Percentiles rank a stretch among this genome's conserved stretches.
Evolutionary conservation across 1,284 basidiomycete genomes (phyloP).

Genomic region (Trichosporon asahii): DNA sequence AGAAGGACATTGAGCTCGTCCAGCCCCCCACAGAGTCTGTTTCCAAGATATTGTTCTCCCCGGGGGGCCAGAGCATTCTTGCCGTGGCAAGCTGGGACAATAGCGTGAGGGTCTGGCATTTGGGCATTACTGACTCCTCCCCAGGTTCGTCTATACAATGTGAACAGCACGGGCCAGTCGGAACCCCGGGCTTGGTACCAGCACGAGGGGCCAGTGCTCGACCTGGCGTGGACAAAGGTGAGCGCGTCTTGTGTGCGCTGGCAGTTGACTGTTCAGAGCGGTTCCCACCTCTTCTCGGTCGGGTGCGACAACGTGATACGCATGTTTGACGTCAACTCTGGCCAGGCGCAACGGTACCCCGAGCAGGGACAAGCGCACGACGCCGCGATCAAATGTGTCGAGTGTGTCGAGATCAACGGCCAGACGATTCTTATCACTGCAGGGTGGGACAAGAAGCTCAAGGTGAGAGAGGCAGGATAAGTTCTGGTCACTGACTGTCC

Average conservation of each 20-base stretch:
- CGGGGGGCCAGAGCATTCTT: conserved; percentile 65
- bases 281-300: conserved; percentile 75
- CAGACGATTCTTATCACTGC: conserved; percentile 68
- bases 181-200: conserved; percentile 77
- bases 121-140: too few species aligned
- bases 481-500: conserved; percentile 20
- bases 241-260: too few species aligned
- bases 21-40: conserved; percentile 72
- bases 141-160: conserved; percentile 59
- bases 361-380: conserved; percentile 81
- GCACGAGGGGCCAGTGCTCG: conserved; percentile 78
- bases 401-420: conserved; percentile 63
- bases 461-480: too few species aligned
- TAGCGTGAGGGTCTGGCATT: conserved; percentile 56
- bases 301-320: conserved; percentile 80
- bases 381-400: conserved; percentile 70
- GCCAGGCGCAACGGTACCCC: conserved; percentile 59
- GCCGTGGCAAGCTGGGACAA: conserved; percentile 77
- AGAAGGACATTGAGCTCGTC: conserved; percentile 69
- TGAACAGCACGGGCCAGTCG: conserved; percentile 55
- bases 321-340: conserved; percentile 75
- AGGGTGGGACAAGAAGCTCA: conserved; percentile 87
- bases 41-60: conserved; percentile 63
- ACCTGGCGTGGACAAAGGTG: conserved; percentile 74
- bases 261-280: too few species aligned